Evolutionary conservation across 2,329 filamentous ascomycete genomes (phyloP), one percentile per base, ranked within the genome.

Genomic region (Fusarium longipes): DNA sequence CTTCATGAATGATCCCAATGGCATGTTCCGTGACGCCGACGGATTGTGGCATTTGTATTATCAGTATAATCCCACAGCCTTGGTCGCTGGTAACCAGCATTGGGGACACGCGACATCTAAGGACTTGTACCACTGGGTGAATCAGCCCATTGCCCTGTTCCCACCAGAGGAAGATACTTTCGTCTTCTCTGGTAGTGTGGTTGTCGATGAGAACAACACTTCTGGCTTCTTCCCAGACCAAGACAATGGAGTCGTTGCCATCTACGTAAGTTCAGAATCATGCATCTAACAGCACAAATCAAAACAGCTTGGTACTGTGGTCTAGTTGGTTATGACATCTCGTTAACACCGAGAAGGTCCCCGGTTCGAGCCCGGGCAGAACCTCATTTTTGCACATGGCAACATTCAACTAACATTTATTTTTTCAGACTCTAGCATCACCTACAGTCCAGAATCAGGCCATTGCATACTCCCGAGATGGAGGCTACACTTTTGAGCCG

Each of bases 1-100:
- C 67, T 86, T 84, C 65, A 84, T 86, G 81, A 89, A 89, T 63
- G 88, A 90, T 67, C 87, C 88, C 2, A 90, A 90, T 76, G 88
- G 88, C 68, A 82, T 89, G 78, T 88, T 89, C 62, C 73, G 83
- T 8, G 86, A 89, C 63, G 79, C 76, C 4, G 80, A 87, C 54
- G 87, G 86, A 6, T 79, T 81, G 0, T 91, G 85, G 75, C 89
- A 91, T 72, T 67, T 89, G 3, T 91, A 91, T 76, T 91, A 91
- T 69, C 88, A 91, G 72, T 88, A 82, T 79, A 77, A 77, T 27
- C 76, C 76, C 3, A 73, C 66, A 1, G 82, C 72, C 3, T 75
- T 77, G 9, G 80, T 84, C 1, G 84, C 75, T 79, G 87, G 86
- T 2, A 87, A 88, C 61, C 84, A 89, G 70, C 87, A 90, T 68